Evolutionary conservation across 1,284 basidiomycete genomes (phyloP).

Genomic region (Ganoderma sinense): DNA sequence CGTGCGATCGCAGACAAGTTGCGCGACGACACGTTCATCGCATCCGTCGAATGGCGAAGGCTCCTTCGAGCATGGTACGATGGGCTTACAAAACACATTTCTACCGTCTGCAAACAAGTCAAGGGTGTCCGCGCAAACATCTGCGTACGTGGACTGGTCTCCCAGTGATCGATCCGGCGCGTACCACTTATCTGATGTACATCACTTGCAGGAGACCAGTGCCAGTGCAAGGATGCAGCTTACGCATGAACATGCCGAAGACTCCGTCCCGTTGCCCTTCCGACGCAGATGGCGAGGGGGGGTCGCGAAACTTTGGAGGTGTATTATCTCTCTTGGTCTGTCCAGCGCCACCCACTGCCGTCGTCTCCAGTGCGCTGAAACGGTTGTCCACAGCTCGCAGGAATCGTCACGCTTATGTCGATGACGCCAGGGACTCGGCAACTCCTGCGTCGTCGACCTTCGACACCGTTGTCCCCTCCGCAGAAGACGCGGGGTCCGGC

Average conservation of each 20-base stretch:
- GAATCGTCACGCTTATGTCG: not conserved
- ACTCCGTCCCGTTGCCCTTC: not conserved
- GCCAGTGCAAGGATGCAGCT: not conserved
- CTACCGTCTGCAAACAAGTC: not conserved
- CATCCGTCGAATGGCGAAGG: not conserved
- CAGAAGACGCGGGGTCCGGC: not conserved
- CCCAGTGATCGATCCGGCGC: not conserved
- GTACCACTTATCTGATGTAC: not conserved
- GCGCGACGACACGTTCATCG: not conserved
- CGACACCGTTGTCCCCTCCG: not conserved
- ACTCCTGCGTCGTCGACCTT: not conserved
- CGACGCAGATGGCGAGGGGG: not conserved
- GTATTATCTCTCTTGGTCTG: not conserved
- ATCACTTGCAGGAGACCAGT: not conserved
- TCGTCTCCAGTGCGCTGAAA: not conserved
- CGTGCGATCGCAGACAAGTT: not conserved
- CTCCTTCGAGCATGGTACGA: conserved; percentile 3
- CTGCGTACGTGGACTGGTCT: not conserved
- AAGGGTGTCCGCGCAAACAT: not conserved
- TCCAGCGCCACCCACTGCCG: not conserved
- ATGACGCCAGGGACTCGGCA: not conserved
- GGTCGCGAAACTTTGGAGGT: not conserved
- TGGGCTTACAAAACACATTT: not conserved
- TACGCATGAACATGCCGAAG: not conserved
- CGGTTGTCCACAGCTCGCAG: not conserved